Percentiles rank a stretch among this genome's conserved stretches.
Conservation (phyloP, 1,284 basidiomycete genomes). For the Earliella scabrosa region DNA sequence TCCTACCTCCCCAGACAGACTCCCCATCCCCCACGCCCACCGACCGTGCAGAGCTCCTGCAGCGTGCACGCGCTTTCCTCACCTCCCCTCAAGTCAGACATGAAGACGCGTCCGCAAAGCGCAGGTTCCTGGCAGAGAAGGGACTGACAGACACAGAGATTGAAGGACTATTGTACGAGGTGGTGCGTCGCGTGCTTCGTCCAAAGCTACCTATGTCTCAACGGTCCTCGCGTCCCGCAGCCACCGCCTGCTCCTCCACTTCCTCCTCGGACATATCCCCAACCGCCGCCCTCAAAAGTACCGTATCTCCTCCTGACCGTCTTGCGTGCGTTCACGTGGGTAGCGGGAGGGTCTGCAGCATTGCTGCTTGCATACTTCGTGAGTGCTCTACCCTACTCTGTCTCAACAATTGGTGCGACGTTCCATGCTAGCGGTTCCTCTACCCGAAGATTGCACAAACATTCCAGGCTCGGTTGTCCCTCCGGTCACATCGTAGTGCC, state of each 20-base stretch:
- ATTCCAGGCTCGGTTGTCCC: conserved; percentile 59
- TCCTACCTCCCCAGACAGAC: conserved; percentile 7
- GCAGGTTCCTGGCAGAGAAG: conserved; percentile 71
- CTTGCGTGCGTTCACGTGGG: conserved; percentile 53
- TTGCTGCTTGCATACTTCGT: conserved; percentile 61
- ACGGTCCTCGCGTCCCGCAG: conserved; percentile 38
- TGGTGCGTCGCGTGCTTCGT: conserved; percentile 44
- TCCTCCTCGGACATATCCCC: conserved; percentile 76
- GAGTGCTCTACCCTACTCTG: conserved; percentile 5
- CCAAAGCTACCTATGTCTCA: background rate
- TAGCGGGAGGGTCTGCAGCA: conserved; percentile 63
- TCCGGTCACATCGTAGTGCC: conserved; percentile 60
- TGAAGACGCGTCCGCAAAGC: conserved; percentile 61
- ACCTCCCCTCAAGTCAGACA: conserved; percentile 64
- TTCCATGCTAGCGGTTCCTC: conserved; percentile 56
- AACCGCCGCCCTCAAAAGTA: conserved; percentile 68
- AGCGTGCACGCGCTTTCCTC: conserved; percentile 66
- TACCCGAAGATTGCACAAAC: conserved; percentile 67
- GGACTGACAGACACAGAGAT: conserved; percentile 69
- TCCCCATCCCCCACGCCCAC: background rate
- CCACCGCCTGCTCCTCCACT: conserved; percentile 55
- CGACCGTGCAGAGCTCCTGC: conserved; percentile 49
- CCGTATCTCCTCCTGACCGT: conserved; percentile 67
- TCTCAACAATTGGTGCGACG: background rate
- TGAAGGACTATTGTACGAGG: conserved; percentile 57